These are phyloP conservation scores for Komagataella populi DNA, from an alignment of 805 yeast species.

Conservation along the genomic window DNA sequence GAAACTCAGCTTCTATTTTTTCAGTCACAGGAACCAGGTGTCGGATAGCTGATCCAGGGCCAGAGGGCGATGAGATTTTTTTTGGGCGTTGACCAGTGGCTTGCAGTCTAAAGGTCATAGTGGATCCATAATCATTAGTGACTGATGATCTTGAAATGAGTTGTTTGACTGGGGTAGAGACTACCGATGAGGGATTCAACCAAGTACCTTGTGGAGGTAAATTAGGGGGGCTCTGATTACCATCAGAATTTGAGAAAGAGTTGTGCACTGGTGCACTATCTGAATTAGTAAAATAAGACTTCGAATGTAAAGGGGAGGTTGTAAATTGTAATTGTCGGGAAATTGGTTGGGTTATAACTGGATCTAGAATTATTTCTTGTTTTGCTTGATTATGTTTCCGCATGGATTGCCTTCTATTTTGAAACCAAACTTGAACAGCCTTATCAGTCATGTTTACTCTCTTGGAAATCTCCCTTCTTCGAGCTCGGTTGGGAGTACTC, in stretches of 20 bases:
- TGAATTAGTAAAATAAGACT: background rate
- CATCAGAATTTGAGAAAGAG: background rate
- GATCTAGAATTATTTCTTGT: slow-evolving; percentile 17
- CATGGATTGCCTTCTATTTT: slow-evolving; percentile 79
- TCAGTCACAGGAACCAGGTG: background rate
- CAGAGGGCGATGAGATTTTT: background rate
- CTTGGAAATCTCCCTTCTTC: slow-evolving; percentile 67
- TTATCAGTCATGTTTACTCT: slow-evolving; percentile 90
- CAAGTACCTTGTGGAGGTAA: slow-evolving; percentile 4
- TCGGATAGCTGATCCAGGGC: background rate
- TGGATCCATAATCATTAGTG: slow-evolving; percentile 6
- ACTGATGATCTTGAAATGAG: background rate
- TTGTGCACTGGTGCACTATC: background rate
- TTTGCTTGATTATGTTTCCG: slow-evolving; percentile 26
- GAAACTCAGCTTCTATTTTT: background rate
- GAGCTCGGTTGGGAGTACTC: slow-evolving; percentile 66
- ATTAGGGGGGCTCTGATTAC: background rate
- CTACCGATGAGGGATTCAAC: slow-evolving; percentile 4
- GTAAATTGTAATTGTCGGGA: slow-evolving; percentile 9
- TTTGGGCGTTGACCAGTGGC: background rate
- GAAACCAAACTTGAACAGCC: slow-evolving; percentile 98
- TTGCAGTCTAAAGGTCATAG: slow-evolving; percentile 23
- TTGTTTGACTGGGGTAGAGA: slow-evolving; percentile 5
- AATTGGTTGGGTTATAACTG: slow-evolving; percentile 12
- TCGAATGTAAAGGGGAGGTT: background rate